phyloP scores from a whole-genome alignment of 352 stramenopile genomes.

The Elongisporangium undulatum region DNA sequence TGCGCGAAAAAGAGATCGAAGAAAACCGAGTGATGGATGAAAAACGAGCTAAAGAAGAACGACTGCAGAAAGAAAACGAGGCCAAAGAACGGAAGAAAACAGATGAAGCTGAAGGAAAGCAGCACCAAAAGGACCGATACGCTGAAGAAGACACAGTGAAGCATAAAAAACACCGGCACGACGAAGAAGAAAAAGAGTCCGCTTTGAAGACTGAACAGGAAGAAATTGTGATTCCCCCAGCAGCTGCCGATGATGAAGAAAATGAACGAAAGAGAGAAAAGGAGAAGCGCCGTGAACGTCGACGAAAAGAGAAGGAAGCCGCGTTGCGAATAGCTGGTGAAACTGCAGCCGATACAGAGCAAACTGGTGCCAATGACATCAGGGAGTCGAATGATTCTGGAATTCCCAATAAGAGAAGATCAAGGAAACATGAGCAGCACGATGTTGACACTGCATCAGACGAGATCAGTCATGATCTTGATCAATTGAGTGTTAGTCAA shows the following conservation, averaged over 20 bases:
- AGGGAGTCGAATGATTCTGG: background rate
- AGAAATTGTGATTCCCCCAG: background rate
- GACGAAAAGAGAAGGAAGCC: conserved; percentile 15
- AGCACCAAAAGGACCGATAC: background rate
- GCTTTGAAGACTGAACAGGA: background rate
- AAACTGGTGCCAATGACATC: background rate
- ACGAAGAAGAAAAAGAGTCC: background rate
- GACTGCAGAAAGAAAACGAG: conserved; percentile 1
- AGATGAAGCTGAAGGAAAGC: conserved; percentile 7
- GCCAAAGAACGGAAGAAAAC: background rate
- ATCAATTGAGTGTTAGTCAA: background rate
- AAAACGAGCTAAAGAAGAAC: conserved; percentile 1
- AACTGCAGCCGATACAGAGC: background rate
- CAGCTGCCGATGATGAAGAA: background rate
- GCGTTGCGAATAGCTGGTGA: background rate
- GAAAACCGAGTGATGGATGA: conserved; percentile 12
- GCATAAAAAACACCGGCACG: background rate
- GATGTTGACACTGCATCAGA: background rate
- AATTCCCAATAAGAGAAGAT: background rate
- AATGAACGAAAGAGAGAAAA: conserved; percentile 12
- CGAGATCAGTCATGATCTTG: background rate
- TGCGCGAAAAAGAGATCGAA: conserved; percentile 6
- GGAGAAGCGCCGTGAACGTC: conserved; percentile 16
- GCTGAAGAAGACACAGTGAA: background rate
- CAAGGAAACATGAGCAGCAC: background rate